Conservation (phyloP, 2,329 filamentous ascomycete species). For the Xylariales sp. region DNA sequence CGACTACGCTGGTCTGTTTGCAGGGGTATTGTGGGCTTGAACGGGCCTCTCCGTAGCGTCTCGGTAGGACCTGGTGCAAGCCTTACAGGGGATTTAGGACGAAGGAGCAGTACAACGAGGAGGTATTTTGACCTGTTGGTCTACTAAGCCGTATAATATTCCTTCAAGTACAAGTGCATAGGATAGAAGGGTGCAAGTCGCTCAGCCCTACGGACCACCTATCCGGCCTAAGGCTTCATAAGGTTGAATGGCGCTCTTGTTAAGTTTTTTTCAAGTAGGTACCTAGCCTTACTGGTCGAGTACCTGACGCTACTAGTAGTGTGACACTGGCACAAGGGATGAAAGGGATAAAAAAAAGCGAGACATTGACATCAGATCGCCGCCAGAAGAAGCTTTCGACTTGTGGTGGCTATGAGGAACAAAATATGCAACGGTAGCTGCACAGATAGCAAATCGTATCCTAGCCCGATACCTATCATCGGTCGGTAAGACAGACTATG, state of each 20-base stretch:
- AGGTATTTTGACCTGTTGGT: no score
- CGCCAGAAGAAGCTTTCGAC: not conserved
- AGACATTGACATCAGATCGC: not conserved
- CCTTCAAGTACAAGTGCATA: not conserved
- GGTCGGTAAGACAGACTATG: not conserved
- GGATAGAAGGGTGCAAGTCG: not conserved
- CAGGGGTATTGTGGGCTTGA: constrained; percentile 3
- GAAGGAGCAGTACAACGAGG: no score
- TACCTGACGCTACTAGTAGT: not conserved
- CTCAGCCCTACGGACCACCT: constrained; percentile 5
- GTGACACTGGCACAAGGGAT: not conserved
- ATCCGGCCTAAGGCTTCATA: not conserved
- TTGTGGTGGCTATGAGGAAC: not conserved
- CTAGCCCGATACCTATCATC: not conserved
- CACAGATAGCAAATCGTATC: not conserved
- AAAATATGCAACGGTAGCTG: not conserved
- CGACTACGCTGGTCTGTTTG: not conserved
- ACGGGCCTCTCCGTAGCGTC: not conserved
- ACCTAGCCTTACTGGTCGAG: no score
- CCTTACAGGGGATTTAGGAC: no score
- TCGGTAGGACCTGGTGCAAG: not conserved
- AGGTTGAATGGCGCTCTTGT: not conserved
- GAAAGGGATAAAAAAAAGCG: not conserved
- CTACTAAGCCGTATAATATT: no score
- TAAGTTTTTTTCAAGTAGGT: not conserved